Percentiles rank a stretch among this genome's conserved stretches.
Evolutionary conservation across 192 early-diverging fungal species (phyloP).

Genomic region (Chytriomyces hyalinus): DNA sequence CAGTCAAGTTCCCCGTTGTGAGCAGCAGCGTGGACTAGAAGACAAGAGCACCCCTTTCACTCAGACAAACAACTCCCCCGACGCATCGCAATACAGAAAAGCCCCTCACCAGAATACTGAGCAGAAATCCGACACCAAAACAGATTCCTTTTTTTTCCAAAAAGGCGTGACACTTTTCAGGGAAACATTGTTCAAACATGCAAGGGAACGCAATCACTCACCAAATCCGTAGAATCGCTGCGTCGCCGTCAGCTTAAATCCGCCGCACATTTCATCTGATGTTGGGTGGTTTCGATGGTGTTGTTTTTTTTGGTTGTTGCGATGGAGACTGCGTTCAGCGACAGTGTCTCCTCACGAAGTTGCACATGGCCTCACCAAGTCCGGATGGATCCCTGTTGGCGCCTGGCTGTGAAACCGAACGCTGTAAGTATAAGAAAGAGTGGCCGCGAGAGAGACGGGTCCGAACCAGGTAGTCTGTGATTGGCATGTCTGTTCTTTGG

Average conservation of each 20-base stretch:
- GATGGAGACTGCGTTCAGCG: too few species aligned
- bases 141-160: slow-evolving; percentile 52
- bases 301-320: too few species aligned
- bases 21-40: slow-evolving; percentile 66
- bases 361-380: neutral
- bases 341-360: too few species aligned
- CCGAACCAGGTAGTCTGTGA: slow-evolving; percentile 18
- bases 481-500: slow-evolving; percentile 1
- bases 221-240: slow-evolving; percentile 83
- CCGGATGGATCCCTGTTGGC: slow-evolving; percentile 18
- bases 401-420: neutral
- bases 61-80: neutral
- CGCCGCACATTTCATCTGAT: slow-evolving; percentile 59
- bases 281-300: too few species aligned
- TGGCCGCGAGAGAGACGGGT: neutral
- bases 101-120: slow-evolving; percentile 72
- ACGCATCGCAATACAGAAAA: neutral
- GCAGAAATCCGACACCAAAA: slow-evolving; percentile 79
- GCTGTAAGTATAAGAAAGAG: neutral
- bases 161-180: neutral
- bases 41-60: neutral
- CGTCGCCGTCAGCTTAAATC: slow-evolving; percentile 61
- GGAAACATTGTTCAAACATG: neutral
- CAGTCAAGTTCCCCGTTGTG: slow-evolving; percentile 60
- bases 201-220: slow-evolving; percentile 5